phyloP scores from a whole-genome alignment of 1,284 basidiomycete species.

The Tilletia walkeri region DNA sequence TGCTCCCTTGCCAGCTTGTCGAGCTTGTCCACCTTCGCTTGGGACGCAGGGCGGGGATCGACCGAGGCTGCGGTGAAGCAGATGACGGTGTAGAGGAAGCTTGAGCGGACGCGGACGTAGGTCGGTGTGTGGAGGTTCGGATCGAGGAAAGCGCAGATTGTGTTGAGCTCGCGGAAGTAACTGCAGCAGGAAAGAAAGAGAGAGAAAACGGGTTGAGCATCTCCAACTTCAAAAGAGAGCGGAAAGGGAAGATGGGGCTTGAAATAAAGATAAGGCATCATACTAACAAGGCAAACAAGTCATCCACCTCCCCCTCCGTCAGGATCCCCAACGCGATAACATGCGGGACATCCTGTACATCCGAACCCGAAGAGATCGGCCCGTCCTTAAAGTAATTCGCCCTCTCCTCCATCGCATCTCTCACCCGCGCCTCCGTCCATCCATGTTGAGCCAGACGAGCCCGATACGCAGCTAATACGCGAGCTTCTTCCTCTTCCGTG shows the following conservation, averaged over 20 bases:
- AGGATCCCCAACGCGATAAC: not conserved
- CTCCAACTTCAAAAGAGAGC: no score
- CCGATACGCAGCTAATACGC: not conserved
- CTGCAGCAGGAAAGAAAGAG: not conserved
- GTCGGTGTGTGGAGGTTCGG: not conserved
- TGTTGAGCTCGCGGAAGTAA: slow-evolving; percentile 8
- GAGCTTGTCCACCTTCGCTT: not conserved
- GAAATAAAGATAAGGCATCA: no score
- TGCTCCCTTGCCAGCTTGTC: not conserved
- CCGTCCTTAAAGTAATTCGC: not conserved
- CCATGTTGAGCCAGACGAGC: not conserved
- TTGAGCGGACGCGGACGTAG: not conserved
- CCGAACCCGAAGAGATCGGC: not conserved
- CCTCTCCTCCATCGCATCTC: not conserved
- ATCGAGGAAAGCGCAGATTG: not conserved
- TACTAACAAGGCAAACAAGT: not conserved
- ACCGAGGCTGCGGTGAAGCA: not conserved
- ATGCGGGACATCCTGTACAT: not conserved
- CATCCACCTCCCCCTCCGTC: not conserved
- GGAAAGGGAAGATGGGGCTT: no score
- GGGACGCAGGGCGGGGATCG: not conserved
- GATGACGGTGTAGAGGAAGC: not conserved
- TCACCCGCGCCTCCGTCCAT: not conserved
- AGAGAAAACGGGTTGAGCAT: no score
- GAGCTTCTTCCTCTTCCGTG: not conserved